These are phyloP conservation scores for Plasmodium fragile DNA, from an alignment of 169 alveolate genomes.

Conservation along the genomic window DNA sequence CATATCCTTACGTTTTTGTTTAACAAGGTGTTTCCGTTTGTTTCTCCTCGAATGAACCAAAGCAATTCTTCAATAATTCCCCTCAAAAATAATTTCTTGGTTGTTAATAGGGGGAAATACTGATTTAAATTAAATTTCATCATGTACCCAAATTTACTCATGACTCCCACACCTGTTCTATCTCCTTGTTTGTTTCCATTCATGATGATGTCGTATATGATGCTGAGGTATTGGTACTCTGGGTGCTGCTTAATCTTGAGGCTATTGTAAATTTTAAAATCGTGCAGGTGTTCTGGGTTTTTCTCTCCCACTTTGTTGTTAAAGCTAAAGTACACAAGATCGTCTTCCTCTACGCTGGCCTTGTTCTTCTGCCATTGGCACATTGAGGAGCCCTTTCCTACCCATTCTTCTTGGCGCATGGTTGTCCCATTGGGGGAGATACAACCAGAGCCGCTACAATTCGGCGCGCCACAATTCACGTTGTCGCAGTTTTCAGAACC, in stretches of 20 bases:
- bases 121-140: slow-evolving; percentile 95
- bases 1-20: slow-evolving; percentile 95
- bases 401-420: neutral
- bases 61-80: slow-evolving; percentile 96
- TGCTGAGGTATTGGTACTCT: slow-evolving; percentile 95
- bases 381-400: neutral
- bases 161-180: slow-evolving; percentile 93
- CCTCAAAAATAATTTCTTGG: slow-evolving; percentile 95
- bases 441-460: neutral
- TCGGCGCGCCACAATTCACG: neutral
- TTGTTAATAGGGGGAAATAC: slow-evolving; percentile 96
- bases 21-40: slow-evolving; percentile 94
- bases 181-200: slow-evolving; percentile 93
- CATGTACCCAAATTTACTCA: slow-evolving; percentile 93
- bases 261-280: slow-evolving; percentile 80
- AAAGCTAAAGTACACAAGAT: slow-evolving; percentile 29
- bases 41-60: slow-evolving; percentile 96
- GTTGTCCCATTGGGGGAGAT: neutral
- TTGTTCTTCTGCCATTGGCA: neutral
- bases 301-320: slow-evolving; percentile 47
- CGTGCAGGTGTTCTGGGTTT: slow-evolving; percentile 11
- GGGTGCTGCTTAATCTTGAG: slow-evolving; percentile 87
- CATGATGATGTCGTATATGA: slow-evolving; percentile 92
- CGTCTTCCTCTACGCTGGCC: slow-evolving; percentile 22
- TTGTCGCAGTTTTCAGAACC: neutral